Percentiles rank a stretch among this genome's conserved stretches.
Conservation (phyloP, 163 green algal species). For the Coccomyxa subellipsoidea region DNA sequence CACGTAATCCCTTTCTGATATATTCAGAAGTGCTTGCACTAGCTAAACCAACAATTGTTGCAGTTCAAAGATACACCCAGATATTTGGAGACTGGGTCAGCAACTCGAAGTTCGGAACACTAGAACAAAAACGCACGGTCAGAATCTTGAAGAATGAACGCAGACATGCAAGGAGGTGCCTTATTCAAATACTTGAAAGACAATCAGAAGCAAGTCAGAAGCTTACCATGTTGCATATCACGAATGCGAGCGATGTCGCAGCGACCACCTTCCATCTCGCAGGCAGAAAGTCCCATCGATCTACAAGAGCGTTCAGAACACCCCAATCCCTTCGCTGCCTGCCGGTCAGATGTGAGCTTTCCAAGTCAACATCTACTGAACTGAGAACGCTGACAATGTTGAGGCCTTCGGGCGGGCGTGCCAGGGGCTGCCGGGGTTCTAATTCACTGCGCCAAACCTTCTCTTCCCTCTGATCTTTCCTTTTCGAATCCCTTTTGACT, state of each 20-base stretch:
- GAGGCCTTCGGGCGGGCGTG: not conserved
- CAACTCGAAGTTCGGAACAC: no score
- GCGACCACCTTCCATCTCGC: conserved; percentile 61
- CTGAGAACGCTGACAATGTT: not conserved
- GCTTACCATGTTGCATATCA: conserved; percentile 84
- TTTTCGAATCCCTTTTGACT: not conserved
- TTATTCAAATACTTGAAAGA: no score
- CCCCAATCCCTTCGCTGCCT: not conserved
- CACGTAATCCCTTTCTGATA: no score
- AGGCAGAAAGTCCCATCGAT: conserved; percentile 20
- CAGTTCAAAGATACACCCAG: not conserved
- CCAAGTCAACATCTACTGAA: conserved; percentile 1
- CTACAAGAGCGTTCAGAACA: not conserved
- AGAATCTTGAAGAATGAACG: no score
- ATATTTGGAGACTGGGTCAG: no score
- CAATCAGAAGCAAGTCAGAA: not conserved
- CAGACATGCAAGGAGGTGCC: no score
- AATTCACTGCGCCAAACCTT: not conserved
- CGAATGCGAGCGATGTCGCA: conserved; percentile 60
- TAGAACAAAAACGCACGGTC: no score
- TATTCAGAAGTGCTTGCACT: no score
- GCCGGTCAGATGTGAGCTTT: not conserved
- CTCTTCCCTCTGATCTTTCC: not conserved
- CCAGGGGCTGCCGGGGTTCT: not conserved
- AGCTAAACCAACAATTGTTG: not conserved